A percentile compares a stretch with the other conserved stretches of the same genome.
Evolutionary conservation across 2,329 filamentous ascomycete genomes (phyloP).

Genomic region (Hymenoscyphus fructigenus): DNA sequence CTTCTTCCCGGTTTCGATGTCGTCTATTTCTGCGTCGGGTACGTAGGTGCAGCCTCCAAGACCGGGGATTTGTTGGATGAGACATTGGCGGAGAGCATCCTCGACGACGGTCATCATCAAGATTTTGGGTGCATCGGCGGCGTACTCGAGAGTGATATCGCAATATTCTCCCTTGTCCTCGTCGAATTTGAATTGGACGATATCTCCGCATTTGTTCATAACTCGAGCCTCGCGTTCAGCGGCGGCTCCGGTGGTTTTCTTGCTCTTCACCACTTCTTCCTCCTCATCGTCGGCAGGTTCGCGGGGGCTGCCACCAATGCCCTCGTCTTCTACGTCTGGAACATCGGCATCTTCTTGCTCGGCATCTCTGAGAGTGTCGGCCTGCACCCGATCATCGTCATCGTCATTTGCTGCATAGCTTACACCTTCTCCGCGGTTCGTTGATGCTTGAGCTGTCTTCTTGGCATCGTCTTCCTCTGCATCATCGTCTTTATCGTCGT

Average conservation of each 20-base stretch:
- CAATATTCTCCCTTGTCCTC: constrained; percentile 71
- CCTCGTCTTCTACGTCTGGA: constrained; percentile 50
- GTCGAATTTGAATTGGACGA: constrained; percentile 79
- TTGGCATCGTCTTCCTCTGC: constrained; percentile 74
- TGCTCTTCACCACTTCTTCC: constrained; percentile 38
- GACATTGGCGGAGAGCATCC: constrained; percentile 70
- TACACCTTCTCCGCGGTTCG: constrained; percentile 76
- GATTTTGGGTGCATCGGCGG: constrained; percentile 78
- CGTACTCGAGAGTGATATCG: constrained; percentile 80
- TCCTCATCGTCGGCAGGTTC: constrained; percentile 36
- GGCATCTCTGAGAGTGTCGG: constrained; percentile 58
- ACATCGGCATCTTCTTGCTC: constrained; percentile 56
- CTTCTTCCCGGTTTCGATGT: constrained; percentile 49
- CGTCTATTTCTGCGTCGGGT: constrained; percentile 53
- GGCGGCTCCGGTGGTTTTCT: constrained; percentile 25
- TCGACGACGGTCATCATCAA: constrained; percentile 92
- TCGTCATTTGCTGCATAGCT: constrained; percentile 94
- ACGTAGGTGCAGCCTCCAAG: constrained; percentile 72
- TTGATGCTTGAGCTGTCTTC: constrained; percentile 64
- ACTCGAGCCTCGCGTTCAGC: constrained; percentile 60
- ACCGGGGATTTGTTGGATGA: constrained; percentile 83
- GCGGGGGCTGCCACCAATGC: constrained; percentile 50
- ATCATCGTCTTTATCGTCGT: constrained; percentile 51
- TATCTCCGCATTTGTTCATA: constrained; percentile 60
- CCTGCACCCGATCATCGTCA: constrained; percentile 76